phyloP scores from a whole-genome alignment of 2,329 filamentous ascomycete species.

The Aspergillus sp. region DNA sequence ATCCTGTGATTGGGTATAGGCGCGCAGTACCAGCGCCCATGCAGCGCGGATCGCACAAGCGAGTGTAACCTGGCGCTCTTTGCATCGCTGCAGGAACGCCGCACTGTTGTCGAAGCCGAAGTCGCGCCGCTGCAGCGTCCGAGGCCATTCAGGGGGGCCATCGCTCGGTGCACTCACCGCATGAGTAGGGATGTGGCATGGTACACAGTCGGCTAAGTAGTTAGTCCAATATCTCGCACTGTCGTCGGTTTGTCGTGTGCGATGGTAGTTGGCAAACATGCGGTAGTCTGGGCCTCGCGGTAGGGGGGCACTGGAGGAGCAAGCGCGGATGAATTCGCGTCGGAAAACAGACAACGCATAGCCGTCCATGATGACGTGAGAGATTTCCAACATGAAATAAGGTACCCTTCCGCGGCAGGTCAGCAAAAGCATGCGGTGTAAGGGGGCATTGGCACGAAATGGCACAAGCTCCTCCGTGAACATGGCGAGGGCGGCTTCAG shows the following conservation, averaged over 20 bases:
- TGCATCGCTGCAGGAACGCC: background rate
- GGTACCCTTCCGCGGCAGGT: background rate
- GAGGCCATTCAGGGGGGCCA: background rate
- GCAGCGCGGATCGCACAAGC: background rate
- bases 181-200: background rate
- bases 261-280: background rate
- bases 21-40: background rate
- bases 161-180: background rate
- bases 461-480: background rate
- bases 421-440: background rate
- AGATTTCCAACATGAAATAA: background rate
- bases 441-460: background rate
- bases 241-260: background rate
- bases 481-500: background rate
- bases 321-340: background rate
- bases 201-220: background rate
- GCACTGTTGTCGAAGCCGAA: background rate
- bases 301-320: background rate
- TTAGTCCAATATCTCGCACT: background rate
- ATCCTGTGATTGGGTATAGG: background rate
- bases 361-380: background rate
- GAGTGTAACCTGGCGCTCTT: conserved; percentile 1
- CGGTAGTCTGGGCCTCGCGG: background rate
- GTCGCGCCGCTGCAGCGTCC: background rate
- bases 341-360: background rate